Base-by-base conservation (phyloP, 495 filamentous ascomycete species). In the Poronia punctata region DNA sequence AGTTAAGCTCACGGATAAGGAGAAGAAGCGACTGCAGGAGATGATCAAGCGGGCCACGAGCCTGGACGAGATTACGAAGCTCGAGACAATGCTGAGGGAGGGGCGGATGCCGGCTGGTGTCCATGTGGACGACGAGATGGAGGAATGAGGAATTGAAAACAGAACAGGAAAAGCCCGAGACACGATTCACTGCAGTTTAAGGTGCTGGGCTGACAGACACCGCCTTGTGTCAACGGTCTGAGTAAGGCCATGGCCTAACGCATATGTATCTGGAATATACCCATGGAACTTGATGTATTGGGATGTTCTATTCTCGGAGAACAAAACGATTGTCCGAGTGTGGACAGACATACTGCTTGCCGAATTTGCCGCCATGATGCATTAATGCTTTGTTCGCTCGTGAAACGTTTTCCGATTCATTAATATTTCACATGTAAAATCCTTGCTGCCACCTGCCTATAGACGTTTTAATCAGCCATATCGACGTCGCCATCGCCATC, bases 21-120 rank as follows among this genome's bases (percentile, higher is more conserved):
- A 64, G 54, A 60, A 56, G 48, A 50, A 49, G 46, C 50, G 50
- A 21, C 48, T 64, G 22, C 56, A 60, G 65, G 76, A 77, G 53
- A 64, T 85, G 70, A 92, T 95, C 52, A 76, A 74, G 57, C 79
- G 84, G 47, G 92, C 93, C 4, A 86, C 83, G 62, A 92, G 82
- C 54, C 50, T 97, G 56, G 80, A 86, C 54, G 87, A 92, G 66
- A 87, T 94, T 50, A 78, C 83, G 15, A 63, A 79, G 38, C 53
- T 94, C 54, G 87, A 94, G 71, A 84, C 82, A 65, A 86, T 86
- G 59, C 64, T 96, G 38, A 82, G 82, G 43, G 88, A 97, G 63
- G 92, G 92, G 3, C 65, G 83, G 59, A 72, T 96, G 57, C 86
- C 88, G 11, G 70, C 72, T 17, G 85, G 79, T 25, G 68, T 80